phyloP scores from a whole-genome alignment of 345 rosid genomes.

The Tarenaya hassleriana region DNA sequence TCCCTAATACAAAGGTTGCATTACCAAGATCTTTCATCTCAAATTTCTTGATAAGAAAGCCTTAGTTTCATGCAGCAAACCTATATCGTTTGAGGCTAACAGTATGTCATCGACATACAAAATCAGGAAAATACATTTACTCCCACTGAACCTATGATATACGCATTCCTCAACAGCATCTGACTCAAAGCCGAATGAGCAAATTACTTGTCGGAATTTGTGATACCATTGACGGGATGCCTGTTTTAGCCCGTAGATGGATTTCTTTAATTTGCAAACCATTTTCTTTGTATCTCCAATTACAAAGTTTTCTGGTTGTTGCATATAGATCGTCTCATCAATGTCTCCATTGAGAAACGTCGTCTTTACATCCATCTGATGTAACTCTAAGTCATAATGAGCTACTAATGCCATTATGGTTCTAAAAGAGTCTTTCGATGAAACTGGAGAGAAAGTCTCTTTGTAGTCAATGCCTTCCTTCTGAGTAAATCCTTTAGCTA shows the following conservation, averaged over 20 bases:
- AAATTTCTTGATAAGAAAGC: not conserved
- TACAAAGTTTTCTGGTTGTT: constrained; percentile 12
- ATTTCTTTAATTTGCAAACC: constrained; percentile 15
- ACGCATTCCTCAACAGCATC: not conserved
- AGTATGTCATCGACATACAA: constrained; percentile 1
- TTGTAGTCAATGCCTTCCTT: not conserved
- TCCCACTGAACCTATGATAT: constrained; percentile 2
- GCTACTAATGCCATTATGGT: constrained; percentile 5
- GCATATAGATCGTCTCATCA: not conserved
- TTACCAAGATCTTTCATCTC: not conserved
- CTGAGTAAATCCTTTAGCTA: constrained; percentile 7
- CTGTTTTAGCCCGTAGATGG: constrained; percentile 13
- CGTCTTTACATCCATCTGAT: constrained; percentile 16
- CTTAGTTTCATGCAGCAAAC: not conserved
- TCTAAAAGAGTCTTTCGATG: not conserved
- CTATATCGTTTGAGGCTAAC: not conserved
- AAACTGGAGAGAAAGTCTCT: constrained; percentile 3
- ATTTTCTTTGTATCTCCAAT: constrained; percentile 1
- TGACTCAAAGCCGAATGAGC: not conserved
- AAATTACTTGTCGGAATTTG: constrained; percentile 10
- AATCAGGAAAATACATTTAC: constrained; percentile 2
- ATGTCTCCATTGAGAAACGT: constrained; percentile 6
- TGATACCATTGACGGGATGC: constrained; percentile 3
- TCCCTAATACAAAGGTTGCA: not conserved
- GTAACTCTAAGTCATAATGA: constrained; percentile 1